Evolutionary conservation across 768 basidiomycete genomes (phyloP).

Genomic region (Lactarius indigo): DNA sequence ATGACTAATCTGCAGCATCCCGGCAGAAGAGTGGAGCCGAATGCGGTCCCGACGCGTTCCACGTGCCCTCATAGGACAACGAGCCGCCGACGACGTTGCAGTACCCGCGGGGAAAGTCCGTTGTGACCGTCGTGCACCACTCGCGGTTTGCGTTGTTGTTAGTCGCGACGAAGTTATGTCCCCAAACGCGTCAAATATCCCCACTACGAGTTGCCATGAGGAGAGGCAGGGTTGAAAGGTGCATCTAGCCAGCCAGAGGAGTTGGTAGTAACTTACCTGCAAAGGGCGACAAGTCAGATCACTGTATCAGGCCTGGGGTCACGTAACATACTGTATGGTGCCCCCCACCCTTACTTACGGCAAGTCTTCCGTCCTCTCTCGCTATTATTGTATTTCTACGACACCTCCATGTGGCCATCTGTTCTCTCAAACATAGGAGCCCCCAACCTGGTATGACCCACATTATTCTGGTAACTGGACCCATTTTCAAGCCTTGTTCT

Average conservation of each 20-base stretch:
- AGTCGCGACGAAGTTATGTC: constrained; percentile 57
- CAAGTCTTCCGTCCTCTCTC: no score
- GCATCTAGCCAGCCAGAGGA: constrained; percentile 49
- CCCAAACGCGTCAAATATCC: not conserved
- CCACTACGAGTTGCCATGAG: no score
- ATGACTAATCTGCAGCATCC: not conserved
- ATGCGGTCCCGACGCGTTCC: constrained; percentile 42
- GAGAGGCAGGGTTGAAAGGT: not conserved
- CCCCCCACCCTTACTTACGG: no score
- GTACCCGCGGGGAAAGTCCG: constrained; percentile 54
- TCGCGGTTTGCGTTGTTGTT: constrained; percentile 56
- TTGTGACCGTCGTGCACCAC: constrained; percentile 56
- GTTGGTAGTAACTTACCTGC: constrained; percentile 57
- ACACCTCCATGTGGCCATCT: no score
- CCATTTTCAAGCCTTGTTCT: no score
- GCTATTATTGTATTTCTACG: no score
- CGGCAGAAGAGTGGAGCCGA: no score
- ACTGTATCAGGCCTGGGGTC: no score
- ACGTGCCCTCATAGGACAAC: constrained; percentile 36
- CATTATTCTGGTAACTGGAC: no score
- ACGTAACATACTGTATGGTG: no score
- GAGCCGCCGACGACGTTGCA: constrained; percentile 61
- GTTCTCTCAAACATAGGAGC: no score
- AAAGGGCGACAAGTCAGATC: not conserved
- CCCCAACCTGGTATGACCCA: no score